These are phyloP conservation scores for Camellia japonica DNA, from an alignment of 148 eudicot species.

Conservation along the genomic window DNA sequence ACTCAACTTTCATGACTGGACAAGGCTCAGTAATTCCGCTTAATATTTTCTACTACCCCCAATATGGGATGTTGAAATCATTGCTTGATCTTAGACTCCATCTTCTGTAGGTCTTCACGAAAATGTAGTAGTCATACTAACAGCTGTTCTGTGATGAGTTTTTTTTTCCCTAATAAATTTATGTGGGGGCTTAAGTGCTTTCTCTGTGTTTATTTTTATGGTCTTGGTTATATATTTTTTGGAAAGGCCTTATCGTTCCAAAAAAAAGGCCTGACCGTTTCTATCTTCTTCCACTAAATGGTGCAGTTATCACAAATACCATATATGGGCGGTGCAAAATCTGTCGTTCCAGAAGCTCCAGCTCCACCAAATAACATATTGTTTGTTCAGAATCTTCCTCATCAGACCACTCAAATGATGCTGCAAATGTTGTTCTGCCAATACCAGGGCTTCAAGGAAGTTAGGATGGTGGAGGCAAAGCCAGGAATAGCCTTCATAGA, in stretches of 20 bases:
- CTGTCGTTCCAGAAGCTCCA: conserved; percentile 70
- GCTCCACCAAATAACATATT: conserved; percentile 87
- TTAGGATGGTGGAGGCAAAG: conserved; percentile 90
- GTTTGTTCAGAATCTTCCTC: conserved; percentile 86
- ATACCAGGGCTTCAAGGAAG: conserved; percentile 90
- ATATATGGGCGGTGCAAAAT: conserved; percentile 60
- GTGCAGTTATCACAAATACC: conserved; percentile 85
- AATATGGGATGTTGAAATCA: background rate
- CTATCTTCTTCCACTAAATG: conserved; percentile 8
- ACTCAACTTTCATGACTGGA: background rate
- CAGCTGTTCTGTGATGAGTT: background rate
- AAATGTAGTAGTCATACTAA: background rate
- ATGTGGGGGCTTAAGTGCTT: background rate
- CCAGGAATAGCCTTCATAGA: conserved; percentile 96
- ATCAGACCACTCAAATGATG: conserved; percentile 73
- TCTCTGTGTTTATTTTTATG: background rate
- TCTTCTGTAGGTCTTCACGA: background rate
- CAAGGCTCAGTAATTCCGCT: background rate
- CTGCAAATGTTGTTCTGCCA: conserved; percentile 84
- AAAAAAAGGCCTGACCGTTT: background rate
- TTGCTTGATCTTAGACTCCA: background rate
- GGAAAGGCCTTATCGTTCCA: background rate
- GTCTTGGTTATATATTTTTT: background rate
- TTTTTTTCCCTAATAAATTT: background rate
- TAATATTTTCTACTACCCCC: background rate